Evolutionary conservation across 2,329 filamentous ascomycete genomes (phyloP).

Genomic region (Aureobasidium mangrovei): DNA sequence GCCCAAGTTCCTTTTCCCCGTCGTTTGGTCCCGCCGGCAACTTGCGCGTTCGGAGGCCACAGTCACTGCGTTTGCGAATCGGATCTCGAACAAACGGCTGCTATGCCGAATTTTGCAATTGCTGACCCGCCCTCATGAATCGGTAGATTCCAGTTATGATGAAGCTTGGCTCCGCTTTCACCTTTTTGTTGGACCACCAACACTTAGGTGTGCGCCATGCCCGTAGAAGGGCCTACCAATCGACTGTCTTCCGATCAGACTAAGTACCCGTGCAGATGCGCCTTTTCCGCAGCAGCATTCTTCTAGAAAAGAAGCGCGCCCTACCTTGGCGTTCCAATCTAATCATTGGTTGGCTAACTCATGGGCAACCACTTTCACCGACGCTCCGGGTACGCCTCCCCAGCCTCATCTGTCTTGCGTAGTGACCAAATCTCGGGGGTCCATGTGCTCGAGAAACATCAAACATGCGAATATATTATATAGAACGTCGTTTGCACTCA

Average conservation of each 20-base stretch:
- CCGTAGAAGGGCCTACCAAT: slow-evolving; percentile 9
- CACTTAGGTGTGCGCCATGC: not conserved
- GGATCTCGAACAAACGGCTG: slow-evolving; percentile 6
- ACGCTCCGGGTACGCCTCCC: not conserved
- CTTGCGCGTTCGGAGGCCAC: not conserved
- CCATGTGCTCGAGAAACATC: slow-evolving; percentile 9
- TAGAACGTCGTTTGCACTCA: not conserved
- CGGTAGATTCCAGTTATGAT: not conserved
- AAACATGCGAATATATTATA: not conserved
- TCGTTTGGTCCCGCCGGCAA: slow-evolving; percentile 3
- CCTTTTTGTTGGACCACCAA: not conserved
- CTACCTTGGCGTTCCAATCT: not conserved
- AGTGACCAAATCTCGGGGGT: not conserved
- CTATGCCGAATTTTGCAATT: slow-evolving; percentile 5
- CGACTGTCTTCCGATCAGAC: not conserved
- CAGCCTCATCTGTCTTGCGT: not conserved
- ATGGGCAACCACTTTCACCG: not conserved
- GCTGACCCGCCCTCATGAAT: not conserved
- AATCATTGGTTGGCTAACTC: not conserved
- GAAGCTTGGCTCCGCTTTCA: not conserved
- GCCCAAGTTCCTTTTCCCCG: slow-evolving; percentile 6
- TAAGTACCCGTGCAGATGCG: not conserved
- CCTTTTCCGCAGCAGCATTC: slow-evolving; percentile 1
- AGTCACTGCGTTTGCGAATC: not conserved
- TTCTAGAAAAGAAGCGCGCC: slow-evolving; percentile 8